Evolutionary conservation across 768 basidiomycete genomes (phyloP).

Genomic region (Serpula lacrymans): DNA sequence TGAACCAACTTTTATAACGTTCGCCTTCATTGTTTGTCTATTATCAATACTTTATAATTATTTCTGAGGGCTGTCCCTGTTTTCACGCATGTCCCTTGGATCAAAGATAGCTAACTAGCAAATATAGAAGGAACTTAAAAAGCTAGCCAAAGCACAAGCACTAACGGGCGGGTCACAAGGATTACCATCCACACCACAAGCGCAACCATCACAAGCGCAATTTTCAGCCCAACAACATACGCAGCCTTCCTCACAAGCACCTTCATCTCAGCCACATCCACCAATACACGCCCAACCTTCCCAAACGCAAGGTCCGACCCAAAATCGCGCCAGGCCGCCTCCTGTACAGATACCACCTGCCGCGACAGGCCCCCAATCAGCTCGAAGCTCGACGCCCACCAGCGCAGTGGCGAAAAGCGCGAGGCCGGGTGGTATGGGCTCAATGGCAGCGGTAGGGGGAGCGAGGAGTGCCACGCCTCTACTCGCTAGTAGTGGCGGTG

Average conservation of each 20-base stretch:
- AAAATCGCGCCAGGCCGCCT: slow-evolving; percentile 9
- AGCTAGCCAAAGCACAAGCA: slow-evolving; percentile 55
- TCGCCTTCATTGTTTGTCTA: too few species aligned
- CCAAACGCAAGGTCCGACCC: slow-evolving; percentile 28
- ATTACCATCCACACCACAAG: slow-evolving; percentile 18
- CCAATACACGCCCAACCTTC: slow-evolving; percentile 9
- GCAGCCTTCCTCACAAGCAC: slow-evolving; percentile 19
- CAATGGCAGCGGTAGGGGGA: slow-evolving; percentile 15
- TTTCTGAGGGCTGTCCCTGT: background rate
- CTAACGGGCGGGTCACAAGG: slow-evolving; percentile 23
- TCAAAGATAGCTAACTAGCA: too few species aligned
- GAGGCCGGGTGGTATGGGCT: too few species aligned
- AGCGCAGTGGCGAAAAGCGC: slow-evolving; percentile 22
- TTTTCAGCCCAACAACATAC: slow-evolving; percentile 20
- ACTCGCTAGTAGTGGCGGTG: slow-evolving; percentile 13
- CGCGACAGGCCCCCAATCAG: slow-evolving; percentile 18
- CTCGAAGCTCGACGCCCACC: slow-evolving; percentile 30
- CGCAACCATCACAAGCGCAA: slow-evolving; percentile 35
- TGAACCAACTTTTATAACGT: too few species aligned
- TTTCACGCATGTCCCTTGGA: slow-evolving; percentile 1
- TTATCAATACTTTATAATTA: slow-evolving; percentile 1
- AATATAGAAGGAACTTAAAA: slow-evolving; percentile 70
- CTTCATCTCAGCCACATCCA: slow-evolving; percentile 9
- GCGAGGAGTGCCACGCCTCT: slow-evolving; percentile 11
- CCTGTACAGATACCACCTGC: slow-evolving; percentile 30